Evolutionary conservation across 2,329 filamentous ascomycete genomes (phyloP).

Genomic region (Cercospora canescens): DNA sequence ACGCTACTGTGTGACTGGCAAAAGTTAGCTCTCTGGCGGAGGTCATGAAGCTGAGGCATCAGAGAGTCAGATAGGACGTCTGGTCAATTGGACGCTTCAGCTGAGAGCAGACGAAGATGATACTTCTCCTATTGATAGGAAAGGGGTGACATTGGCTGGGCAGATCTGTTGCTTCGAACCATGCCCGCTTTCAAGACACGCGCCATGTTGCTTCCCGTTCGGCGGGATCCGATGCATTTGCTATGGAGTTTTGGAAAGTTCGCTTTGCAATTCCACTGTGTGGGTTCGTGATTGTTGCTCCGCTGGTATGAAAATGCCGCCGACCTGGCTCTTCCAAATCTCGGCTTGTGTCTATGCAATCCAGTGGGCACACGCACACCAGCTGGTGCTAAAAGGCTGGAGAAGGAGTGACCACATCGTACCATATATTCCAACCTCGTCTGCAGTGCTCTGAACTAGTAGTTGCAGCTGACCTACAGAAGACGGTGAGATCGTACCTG

Average conservation of each 20-base stretch:
- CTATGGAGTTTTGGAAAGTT: not conserved
- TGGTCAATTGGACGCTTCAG: not conserved
- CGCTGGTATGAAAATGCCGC: not conserved
- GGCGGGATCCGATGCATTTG: not conserved
- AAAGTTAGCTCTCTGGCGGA: not conserved
- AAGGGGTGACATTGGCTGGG: not conserved
- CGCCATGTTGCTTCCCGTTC: not conserved
- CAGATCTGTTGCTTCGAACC: not conserved
- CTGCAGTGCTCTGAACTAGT: not conserved
- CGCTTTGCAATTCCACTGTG: not conserved
- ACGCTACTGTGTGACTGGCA: not conserved
- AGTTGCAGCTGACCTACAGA: not conserved
- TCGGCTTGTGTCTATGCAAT: not conserved
- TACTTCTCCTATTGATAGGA: not conserved
- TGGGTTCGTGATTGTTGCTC: not conserved
- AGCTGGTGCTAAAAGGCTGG: not conserved
- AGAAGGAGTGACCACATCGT: not conserved
- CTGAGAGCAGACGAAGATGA: not conserved
- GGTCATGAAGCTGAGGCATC: not conserved
- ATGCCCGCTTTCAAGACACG: not conserved
- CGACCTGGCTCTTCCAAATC: not conserved
- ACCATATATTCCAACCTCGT: not conserved
- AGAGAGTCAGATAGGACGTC: not conserved
- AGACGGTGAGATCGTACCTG: not conserved
- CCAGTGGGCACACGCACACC: not conserved